phyloP scores from a whole-genome alignment of 2,329 filamentous ascomycete species.

The Aspergillus pseudoglaucus region DNA sequence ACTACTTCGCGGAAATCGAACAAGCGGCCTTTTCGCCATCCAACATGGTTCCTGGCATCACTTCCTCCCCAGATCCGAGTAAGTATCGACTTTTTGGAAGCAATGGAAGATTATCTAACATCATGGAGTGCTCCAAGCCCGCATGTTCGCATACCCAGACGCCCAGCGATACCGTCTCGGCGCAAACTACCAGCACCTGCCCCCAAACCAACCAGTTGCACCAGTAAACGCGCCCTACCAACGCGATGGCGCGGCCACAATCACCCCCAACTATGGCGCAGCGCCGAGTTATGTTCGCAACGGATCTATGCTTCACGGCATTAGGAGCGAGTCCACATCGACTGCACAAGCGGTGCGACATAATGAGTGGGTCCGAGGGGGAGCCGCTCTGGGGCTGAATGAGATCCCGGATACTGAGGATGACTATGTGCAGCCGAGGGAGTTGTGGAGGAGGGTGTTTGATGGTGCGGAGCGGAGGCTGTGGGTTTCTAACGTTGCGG shows the following conservation, averaged over 20 bases:
- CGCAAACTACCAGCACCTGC: constrained; percentile 36
- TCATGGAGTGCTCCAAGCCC: constrained; percentile 48
- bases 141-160: constrained; percentile 57
- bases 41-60: constrained; percentile 58
- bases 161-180: constrained; percentile 38
- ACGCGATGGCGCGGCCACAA: constrained; percentile 32
- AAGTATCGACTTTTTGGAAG: not conserved
- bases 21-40: constrained; percentile 61
- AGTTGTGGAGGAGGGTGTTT: constrained; percentile 23
- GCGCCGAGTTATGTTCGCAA: constrained; percentile 51
- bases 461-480: constrained; percentile 16
- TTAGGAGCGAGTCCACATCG: constrained; percentile 6
- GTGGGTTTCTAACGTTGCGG: constrained; percentile 18
- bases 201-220: constrained; percentile 30
- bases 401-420: constrained; percentile 20
- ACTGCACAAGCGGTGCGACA: constrained; percentile 15
- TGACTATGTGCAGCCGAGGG: constrained; percentile 26
- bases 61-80: constrained; percentile 55
- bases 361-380: constrained; percentile 13
- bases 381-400: constrained; percentile 17
- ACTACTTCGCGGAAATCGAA: constrained; percentile 62
- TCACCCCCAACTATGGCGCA: constrained; percentile 50
- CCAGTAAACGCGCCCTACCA: constrained; percentile 49
- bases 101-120: constrained; percentile 7
- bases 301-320: constrained; percentile 14